Percentiles rank a stretch among this genome's conserved stretches.
Evolutionary conservation across 2,329 filamentous ascomycete genomes (phyloP).

Genomic region (Alternaria sp.): DNA sequence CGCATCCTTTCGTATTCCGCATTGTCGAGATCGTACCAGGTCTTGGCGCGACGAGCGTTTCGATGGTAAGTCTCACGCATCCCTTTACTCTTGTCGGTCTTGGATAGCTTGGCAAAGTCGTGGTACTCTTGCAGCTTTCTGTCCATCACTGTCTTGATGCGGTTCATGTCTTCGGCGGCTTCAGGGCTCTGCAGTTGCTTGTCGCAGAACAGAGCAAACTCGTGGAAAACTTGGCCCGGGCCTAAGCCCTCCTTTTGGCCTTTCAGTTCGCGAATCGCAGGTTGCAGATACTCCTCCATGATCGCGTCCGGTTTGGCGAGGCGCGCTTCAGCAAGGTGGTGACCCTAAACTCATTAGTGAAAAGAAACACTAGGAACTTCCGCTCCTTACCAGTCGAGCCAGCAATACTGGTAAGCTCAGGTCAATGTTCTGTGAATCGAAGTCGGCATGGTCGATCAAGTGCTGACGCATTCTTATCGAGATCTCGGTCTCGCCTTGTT

Average conservation of each 20-base stretch:
- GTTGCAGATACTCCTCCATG: slow-evolving; percentile 83
- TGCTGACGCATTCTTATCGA: slow-evolving; percentile 89
- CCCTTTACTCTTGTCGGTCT: slow-evolving; percentile 54
- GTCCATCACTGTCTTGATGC: slow-evolving; percentile 80
- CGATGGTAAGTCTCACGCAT: slow-evolving; percentile 63
- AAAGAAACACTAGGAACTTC: neutral
- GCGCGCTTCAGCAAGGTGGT: slow-evolving; percentile 87
- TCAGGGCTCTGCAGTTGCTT: slow-evolving; percentile 90
- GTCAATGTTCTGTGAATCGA: slow-evolving; percentile 42
- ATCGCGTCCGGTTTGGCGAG: slow-evolving; percentile 92
- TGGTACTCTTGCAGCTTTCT: slow-evolving; percentile 82
- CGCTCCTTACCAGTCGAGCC: slow-evolving; percentile 72
- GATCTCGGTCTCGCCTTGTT: slow-evolving; percentile 86
- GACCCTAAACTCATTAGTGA: slow-evolving; percentile 62
- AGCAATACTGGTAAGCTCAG: slow-evolving; percentile 71
- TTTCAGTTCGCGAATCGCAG: slow-evolving; percentile 82
- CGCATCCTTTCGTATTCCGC: slow-evolving; percentile 83
- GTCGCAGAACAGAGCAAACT: slow-evolving; percentile 95
- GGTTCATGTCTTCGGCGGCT: slow-evolving; percentile 81
- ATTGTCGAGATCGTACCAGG: slow-evolving; percentile 90
- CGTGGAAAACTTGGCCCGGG: slow-evolving; percentile 89
- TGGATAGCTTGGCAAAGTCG: slow-evolving; percentile 72
- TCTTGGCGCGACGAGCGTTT: slow-evolving; percentile 75
- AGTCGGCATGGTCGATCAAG: slow-evolving; percentile 56
- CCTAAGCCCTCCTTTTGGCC: slow-evolving; percentile 73